Evolutionary conservation across 306 rosid species (phyloP).

Genomic region (Sesbania bispinosa): DNA sequence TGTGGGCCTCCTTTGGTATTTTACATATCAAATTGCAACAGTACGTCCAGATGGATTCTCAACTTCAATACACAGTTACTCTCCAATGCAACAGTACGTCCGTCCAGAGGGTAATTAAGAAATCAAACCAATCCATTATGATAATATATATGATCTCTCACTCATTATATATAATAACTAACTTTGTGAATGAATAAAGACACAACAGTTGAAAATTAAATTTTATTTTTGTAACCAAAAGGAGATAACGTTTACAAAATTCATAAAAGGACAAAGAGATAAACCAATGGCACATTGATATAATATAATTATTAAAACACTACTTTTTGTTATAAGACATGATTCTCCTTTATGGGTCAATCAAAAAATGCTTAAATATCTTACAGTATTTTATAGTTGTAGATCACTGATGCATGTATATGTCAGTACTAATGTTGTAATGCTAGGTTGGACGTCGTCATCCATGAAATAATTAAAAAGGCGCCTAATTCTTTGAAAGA

Average conservation of each 20-base stretch:
- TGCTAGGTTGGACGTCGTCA: conserved; percentile 44
- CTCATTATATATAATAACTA: not conserved
- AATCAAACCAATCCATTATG: not conserved
- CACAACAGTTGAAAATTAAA: not conserved
- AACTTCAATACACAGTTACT: not conserved
- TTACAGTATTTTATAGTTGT: conserved; percentile 31
- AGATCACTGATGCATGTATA: conserved; percentile 23
- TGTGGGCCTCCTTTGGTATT: too few species aligned
- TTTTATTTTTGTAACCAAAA: not conserved
- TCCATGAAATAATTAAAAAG: conserved; percentile 36
- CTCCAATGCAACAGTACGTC: conserved; percentile 7
- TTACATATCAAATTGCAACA: too few species aligned
- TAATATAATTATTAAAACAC: conserved; percentile 24
- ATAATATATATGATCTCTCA: not conserved
- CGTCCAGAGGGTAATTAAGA: not conserved
- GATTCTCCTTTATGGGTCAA: conserved; percentile 48
- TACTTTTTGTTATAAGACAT: conserved; percentile 33
- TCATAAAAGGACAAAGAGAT: not conserved
- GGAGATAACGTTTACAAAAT: too few species aligned
- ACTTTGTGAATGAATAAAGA: not conserved
- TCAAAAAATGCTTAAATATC: conserved; percentile 23
- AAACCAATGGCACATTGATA: not conserved
- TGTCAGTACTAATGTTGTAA: conserved; percentile 20
- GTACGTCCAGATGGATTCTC: too few species aligned
- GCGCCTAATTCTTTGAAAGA: conserved; percentile 41